Conservation (phyloP, 495 filamentous ascomycete species). For the Neurospora sp. region DNA sequence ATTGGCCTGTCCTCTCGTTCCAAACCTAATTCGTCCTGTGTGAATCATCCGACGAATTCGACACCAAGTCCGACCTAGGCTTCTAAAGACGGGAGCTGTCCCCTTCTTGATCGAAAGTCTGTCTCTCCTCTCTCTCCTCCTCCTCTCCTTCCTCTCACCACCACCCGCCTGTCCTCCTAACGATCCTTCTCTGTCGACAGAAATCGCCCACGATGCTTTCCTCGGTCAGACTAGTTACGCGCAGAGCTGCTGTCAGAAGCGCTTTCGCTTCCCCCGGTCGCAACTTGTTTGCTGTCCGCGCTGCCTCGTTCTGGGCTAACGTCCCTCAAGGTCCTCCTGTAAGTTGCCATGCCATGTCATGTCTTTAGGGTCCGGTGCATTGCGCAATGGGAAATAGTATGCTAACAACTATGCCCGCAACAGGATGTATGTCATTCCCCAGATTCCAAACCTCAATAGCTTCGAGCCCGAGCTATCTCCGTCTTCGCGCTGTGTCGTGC, state of each 20-base stretch:
- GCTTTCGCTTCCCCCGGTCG: slow-evolving; percentile 10
- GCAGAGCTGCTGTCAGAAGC: slow-evolving; percentile 18
- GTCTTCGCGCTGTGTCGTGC: neutral
- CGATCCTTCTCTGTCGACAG: neutral
- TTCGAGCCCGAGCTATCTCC: neutral
- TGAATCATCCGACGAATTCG: neutral
- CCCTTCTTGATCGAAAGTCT: neutral
- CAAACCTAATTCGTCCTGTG: neutral
- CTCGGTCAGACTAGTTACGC: slow-evolving; percentile 24
- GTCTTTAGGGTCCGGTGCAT: too few relatives aligned
- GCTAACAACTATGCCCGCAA: neutral
- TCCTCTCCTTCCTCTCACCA: neutral
- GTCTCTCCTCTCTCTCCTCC: neutral
- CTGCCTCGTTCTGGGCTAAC: slow-evolving; percentile 76
- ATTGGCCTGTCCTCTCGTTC: slow-evolving; percentile 1
- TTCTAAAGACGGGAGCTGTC: neutral
- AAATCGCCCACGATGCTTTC: slow-evolving; percentile 17
- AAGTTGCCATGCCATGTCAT: slow-evolving; percentile 29
- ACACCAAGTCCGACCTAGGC: neutral
- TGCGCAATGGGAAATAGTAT: neutral
- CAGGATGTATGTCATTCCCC: slow-evolving; percentile 51
- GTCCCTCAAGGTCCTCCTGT: slow-evolving; percentile 91
- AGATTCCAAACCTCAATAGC: neutral
- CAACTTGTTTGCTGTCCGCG: slow-evolving; percentile 46
- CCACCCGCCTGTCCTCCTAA: neutral